Evolutionary conservation across 2,329 filamentous ascomycete genomes (phyloP), one percentile per base, ranked within the genome.

Genomic region (Fusarium ramigenum): DNA sequence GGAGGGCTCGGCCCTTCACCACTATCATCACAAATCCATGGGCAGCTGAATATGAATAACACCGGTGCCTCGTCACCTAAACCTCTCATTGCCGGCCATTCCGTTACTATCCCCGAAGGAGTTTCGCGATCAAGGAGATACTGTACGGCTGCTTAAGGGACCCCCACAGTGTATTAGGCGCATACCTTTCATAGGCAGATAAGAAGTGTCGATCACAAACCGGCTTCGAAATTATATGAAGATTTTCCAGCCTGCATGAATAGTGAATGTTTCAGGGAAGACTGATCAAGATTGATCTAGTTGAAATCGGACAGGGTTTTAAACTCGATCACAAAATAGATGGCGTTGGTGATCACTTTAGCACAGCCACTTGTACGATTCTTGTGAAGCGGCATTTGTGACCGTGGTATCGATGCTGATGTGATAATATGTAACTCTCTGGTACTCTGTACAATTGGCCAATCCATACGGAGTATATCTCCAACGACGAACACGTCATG

Each of bases 111-210:
- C 40, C 47, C 63, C 43, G 50, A 57, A 42, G 49, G n/a, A 59
- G 57, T 15, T 47, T 63, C 25, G 30, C 16, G 40, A 44, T 57
- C 25, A 63, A 69, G 32, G 28, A 59, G 63, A 68, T 69, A 37
- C 47, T 40, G 37, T 30, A 52, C 44, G 40, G 46, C n/a, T 62
- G 39, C 23, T 36, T 42, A 21, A 49, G n/a, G 39, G 63, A 54
- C 66, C 69, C 71, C 64, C 66, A 73, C 70, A 71, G 69, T 75
- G 69, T 63, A 59, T 60, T 36, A 18, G 52, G 64, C 56, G 30
- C 50, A 61, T 43, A 50, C 23, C 14, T 53, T 49, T 43, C 11
- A 74, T 61, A 74, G 71, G 54, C 34, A 54, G 42, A 58, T 62
- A 53, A 39, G 32, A 32, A 40, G 18, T 25, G 54, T 69, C 52